phyloP scores from a whole-genome alignment of 768 basidiomycete species.

The Candolleomyces aberdarensis region DNA sequence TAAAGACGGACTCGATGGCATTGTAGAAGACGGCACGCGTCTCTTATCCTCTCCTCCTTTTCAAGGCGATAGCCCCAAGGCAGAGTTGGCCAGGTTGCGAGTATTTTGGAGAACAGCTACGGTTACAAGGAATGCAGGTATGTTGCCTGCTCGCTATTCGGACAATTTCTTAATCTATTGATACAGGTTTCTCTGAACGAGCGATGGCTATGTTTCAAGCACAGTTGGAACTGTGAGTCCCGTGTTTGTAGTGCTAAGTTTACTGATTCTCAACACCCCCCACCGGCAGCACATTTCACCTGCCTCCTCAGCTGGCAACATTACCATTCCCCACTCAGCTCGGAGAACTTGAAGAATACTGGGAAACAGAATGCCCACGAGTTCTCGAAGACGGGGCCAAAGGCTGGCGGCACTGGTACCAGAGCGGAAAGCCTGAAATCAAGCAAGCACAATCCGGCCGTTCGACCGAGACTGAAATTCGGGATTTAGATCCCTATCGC shows the following conservation, averaged over 20 bases:
- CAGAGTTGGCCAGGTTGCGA: conserved; percentile 53
- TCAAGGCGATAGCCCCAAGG: conserved; percentile 28
- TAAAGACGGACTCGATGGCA: conserved; percentile 45
- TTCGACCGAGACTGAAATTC: conserved; percentile 8
- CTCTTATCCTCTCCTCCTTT: conserved; percentile 37
- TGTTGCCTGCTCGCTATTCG: conserved; percentile 4
- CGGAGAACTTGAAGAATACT: conserved; percentile 70
- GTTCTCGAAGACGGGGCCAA: conserved; percentile 61
- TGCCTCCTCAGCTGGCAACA: conserved; percentile 43
- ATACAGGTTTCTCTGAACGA: conserved; percentile 66
- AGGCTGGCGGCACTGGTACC: conserved; percentile 69
- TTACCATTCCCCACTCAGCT: conserved; percentile 48
- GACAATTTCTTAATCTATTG: conserved; percentile 3
- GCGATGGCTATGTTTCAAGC: conserved; percentile 80
- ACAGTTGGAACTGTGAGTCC: conserved; percentile 73
- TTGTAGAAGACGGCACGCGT: conserved; percentile 51
- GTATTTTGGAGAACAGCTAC: conserved; percentile 71
- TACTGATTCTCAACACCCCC: not conserved
- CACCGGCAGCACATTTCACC: conserved; percentile 51
- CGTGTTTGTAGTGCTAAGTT: not conserved
- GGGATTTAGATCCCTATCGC: conserved; percentile 58
- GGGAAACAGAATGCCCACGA: conserved; percentile 82
- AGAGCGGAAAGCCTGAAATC: conserved; percentile 36
- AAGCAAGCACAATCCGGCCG: not conserved
- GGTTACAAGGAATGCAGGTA: conserved; percentile 66